phyloP scores from a whole-genome alignment of 2,329 filamentous ascomycete genomes.

The Sarocladiaceae sp. region DNA sequence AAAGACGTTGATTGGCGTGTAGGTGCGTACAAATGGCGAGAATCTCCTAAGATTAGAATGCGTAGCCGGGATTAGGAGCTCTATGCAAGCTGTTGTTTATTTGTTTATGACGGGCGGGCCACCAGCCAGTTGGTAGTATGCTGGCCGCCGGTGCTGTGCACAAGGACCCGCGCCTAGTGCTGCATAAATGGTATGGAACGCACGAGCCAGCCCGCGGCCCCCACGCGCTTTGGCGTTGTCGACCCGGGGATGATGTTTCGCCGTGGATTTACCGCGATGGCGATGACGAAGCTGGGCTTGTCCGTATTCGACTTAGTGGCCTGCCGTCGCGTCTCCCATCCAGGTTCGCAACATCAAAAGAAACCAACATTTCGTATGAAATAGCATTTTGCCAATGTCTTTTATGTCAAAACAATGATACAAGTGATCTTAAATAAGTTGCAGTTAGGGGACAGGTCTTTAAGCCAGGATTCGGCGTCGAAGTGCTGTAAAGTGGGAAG shows the following conservation, averaged over 20 bases:
- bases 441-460: too few relatives aligned
- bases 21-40: conserved; percentile 1
- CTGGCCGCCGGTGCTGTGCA: background rate
- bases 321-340: background rate
- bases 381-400: background rate
- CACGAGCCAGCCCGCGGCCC: conserved; percentile 18
- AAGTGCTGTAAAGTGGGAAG: too few relatives aligned
- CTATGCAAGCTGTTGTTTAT: conserved; percentile 9
- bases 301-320: background rate
- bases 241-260: conserved; percentile 4
- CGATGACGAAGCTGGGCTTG: background rate
- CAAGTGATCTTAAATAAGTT: too few relatives aligned
- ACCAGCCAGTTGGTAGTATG: background rate
- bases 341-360: too few relatives aligned
- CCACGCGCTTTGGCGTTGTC: conserved; percentile 11
- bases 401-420: background rate
- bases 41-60: conserved; percentile 5
- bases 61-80: background rate
- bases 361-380: too few relatives aligned
- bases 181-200: conserved; percentile 16
- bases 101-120: conserved; percentile 6
- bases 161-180: conserved; percentile 1
- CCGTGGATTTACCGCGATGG: background rate
- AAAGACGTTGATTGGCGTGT: background rate
- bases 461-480: too few relatives aligned